Percentiles rank a stretch among this genome's conserved stretches.
phyloP scores from a whole-genome alignment of 1,139 yeast genomes.

The Nematodospora anomalae region DNA sequence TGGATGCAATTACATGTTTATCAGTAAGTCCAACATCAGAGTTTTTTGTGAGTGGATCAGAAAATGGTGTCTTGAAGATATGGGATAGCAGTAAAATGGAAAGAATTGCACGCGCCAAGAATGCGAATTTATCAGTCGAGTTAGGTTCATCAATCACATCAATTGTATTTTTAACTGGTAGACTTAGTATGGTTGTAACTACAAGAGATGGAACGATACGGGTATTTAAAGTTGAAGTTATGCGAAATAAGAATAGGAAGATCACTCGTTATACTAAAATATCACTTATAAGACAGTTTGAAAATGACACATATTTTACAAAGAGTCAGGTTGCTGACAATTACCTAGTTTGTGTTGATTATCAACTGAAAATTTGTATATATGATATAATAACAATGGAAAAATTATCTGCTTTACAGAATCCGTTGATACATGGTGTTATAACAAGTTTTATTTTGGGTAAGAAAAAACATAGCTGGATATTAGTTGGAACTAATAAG shows the following conservation, averaged over 20 bases:
- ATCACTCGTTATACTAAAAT: slow-evolving; percentile 36
- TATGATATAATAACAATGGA: slow-evolving; percentile 64
- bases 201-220: slow-evolving; percentile 64
- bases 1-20: slow-evolving; percentile 52
- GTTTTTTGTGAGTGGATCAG: slow-evolving; percentile 77
- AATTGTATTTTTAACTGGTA: slow-evolving; percentile 54
- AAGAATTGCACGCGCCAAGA: slow-evolving; percentile 58
- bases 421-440: slow-evolving; percentile 65
- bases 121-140: slow-evolving; percentile 50
- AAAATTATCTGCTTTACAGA: slow-evolving; percentile 42
- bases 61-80: slow-evolving; percentile 64
- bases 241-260: slow-evolving; percentile 35
- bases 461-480: slow-evolving; percentile 49
- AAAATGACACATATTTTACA: slow-evolving; percentile 9
- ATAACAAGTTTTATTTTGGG: slow-evolving; percentile 64
- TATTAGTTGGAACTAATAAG: slow-evolving; percentile 68
- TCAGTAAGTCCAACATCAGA: slow-evolving; percentile 61
- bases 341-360: slow-evolving; percentile 53
- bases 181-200: slow-evolving; percentile 68
- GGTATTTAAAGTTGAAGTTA: slow-evolving; percentile 56
- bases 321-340: slow-evolving; percentile 24
- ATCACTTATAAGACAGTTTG: slow-evolving; percentile 44
- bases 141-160: slow-evolving; percentile 49
- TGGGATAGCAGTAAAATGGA: slow-evolving; percentile 79
- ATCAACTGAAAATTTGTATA: slow-evolving; percentile 52